Evolutionary conservation across 2,329 filamentous ascomycete genomes (phyloP), one percentile per base, ranked within the genome.

Genomic region (Xylariaceae sp.): DNA sequence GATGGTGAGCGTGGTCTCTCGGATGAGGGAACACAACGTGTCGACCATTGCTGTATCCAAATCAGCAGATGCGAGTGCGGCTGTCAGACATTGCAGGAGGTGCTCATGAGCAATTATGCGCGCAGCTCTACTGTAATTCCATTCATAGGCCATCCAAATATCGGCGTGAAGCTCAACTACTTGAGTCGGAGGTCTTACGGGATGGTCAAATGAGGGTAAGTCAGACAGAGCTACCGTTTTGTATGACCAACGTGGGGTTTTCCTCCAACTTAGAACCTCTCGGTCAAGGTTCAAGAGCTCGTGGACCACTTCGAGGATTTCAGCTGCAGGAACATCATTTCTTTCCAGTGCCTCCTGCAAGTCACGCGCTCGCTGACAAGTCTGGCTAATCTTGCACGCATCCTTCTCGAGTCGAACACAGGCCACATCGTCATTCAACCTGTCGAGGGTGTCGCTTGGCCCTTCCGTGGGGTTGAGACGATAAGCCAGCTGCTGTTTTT

Each of bases 141-240:
- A 67, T 43, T 68, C 65, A 32, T 68, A 68, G 4, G 62, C 59
- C 43, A 63, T 64, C 65, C 65, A 67, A 1, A 67, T 38, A 47
- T 67, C 65, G 3, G 51, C 43, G 39, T 67, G 65, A 3, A 68
- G 44, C 40, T 67, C 53, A 9, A 67, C 44, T 1, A 42, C 53
- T 2, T 51, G 51, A 4, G 49, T 49, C 4, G 48, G 16, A 3
- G 45, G 42, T 16, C 16, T 37, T 17, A 43, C 19, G 2, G 37
- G 37, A 41, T 31, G 29, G 18, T 38, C 37, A 33, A 47, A 44
- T 19, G 38, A 12, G 9, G 38, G 37, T 11, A 61, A 39, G 2
- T 60, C 51, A 4, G 40, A 41, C 11, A 44, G 45, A 19, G 38
- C 16, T 16, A 63, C 17, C 1, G 40, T 56, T 11, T 42, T 55